These are phyloP conservation scores for Straminergon stramineum DNA, from an alignment of 225 moss, liverwort and hornwort genomes.

Conservation along the genomic window DNA sequence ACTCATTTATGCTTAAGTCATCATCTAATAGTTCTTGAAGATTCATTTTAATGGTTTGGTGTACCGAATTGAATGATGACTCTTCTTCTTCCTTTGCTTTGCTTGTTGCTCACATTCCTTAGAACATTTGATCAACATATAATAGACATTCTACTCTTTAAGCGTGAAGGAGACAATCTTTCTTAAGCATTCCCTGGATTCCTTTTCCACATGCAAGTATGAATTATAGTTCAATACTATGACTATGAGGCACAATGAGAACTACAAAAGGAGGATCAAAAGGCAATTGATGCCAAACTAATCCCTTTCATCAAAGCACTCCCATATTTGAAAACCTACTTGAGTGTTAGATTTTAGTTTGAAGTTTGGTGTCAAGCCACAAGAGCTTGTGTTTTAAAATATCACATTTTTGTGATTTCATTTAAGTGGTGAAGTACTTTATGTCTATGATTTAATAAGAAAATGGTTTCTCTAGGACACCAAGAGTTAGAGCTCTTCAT, in stretches of 20 bases:
- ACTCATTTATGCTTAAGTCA: accelerated
- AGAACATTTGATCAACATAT: background rate
- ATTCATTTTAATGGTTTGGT: background rate
- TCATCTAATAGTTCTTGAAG: background rate
- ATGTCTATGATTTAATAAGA: too few relatives aligned
- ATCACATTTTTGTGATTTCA: background rate
- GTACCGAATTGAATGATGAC: background rate
- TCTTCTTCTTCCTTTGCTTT: background rate
- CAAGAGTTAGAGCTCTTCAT: accelerated
- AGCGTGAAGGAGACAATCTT: background rate
- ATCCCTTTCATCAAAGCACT: too few relatives aligned
- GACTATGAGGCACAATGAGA: too few relatives aligned
- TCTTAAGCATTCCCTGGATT: background rate
- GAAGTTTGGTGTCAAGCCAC: background rate
- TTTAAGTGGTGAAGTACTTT: background rate
- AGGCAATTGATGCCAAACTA: too few relatives aligned
- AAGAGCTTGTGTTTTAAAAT: background rate
- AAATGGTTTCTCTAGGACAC: accelerated
- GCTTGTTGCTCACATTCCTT: background rate
- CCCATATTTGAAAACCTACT: too few relatives aligned
- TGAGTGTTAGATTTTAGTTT: background rate
- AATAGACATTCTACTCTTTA: background rate
- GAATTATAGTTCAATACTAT: background rate
- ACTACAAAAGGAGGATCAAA: too few relatives aligned
- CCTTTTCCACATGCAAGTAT: background rate